Evolutionary conservation across 345 rosid genomes (phyloP), one percentile per base, ranked within the genome.

Genomic region (Mercurialis annua): DNA sequence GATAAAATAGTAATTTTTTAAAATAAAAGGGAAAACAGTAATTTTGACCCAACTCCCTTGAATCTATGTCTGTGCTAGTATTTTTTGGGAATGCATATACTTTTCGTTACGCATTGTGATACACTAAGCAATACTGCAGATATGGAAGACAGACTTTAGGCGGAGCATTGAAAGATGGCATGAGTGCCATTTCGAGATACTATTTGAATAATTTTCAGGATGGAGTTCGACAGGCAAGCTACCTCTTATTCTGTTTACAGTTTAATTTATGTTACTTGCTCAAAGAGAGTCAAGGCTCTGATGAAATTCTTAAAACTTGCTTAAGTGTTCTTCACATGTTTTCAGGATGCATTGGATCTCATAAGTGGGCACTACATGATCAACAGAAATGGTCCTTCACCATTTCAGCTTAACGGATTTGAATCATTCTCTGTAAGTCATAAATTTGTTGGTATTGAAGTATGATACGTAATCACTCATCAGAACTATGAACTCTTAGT

Each of bases 341-440:
- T 74, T 59, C 85, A 93, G 98, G 98, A 93, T 63, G 96, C 98
- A 53, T 73, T 90, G 80, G 98, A 93, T 78, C 97, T 93, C 67
- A 72, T 93, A 44, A 93, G 98, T 60, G 98, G 98, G 49, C 92
- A 72, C 72, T 93, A 93, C 71, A 73, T 76, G 21, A 76, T 93
- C 27, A 89, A 84, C 80, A 78, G 78, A 64, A 77, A 80, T 64
- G 73, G 82, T 54, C 92, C 87, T 71, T 89, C 96, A 20, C 91
- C 91, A 18, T 88, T 88, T 71, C 90, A 78, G 85, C 84, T 90
- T 17, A 89, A 82, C 61, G 82, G 86, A 44, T 82, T 81, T 36
- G 97, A 89, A 65, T 78, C 88, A 65, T 65, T 85, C 7, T 85
- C 92, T 51, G 98, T 93, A 82, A 48, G 93, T 81, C 42, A 15